Evolutionary conservation across 495 filamentous ascomycete species (phyloP), one percentile per base, ranked within the genome.

Genomic region (Cryomyces minteri): DNA sequence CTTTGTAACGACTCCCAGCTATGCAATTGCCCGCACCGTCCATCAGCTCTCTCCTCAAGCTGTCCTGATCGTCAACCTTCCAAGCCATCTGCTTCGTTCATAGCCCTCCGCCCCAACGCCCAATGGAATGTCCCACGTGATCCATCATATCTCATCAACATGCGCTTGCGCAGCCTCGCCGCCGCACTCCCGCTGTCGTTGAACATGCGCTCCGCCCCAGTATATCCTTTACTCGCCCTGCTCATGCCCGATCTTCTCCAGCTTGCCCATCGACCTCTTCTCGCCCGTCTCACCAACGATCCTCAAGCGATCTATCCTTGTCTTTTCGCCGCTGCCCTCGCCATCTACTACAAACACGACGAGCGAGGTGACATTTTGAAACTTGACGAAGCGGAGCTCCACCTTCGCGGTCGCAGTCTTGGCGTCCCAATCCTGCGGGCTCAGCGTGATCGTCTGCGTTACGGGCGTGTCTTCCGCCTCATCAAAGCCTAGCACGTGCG

Each of bases 161-260:
- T 25, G 18, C 18, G 18, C 18, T 25, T 2, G 18, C 18, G 18
- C 18, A 25, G 18, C 18, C 18, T 25, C 18, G 18, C 18, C 18
- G 18, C 18, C 18, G 18, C 18, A 25, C 18, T 25, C 18, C 18
- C 18, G 18, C 18, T 25, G 18, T 25, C 18, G 18, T 25, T 25
- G 18, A 2, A 25, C 18, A 25, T 25, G 2, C 18, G 18, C 18
- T 7, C 39, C 6, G 29, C n/a, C 39, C 14, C 33, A 39, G 28
- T 8, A 25, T 34, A 45, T 31, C 18, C 5, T 18, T 6, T 18
- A 18, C 41, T 43, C 39, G 42, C 33, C 51, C 44, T 37, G 61
- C 59, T 85, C 79, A 56, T 93, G 82, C 8, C 80, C 84, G 57
- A 94, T 76, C 73, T 96, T 96, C 74, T 94, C 85, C 52, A 98